Percentiles rank a stretch among this genome's conserved stretches.
Conservation (phyloP, 2,329 filamentous ascomycete genomes). For the Talaromyces piceae region DNA sequence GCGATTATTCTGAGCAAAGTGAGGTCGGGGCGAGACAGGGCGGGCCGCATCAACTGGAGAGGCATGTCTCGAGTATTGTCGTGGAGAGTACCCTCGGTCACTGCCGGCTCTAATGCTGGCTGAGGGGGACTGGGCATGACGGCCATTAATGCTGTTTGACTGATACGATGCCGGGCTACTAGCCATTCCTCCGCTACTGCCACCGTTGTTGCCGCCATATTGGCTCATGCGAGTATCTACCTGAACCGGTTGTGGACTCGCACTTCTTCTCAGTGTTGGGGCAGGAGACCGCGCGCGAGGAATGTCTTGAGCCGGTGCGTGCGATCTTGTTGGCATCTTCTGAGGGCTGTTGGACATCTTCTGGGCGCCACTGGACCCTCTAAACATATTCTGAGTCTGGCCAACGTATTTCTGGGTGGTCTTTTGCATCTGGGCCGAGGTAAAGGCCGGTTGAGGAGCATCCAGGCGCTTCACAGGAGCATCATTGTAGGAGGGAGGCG, state of each 20-base stretch:
- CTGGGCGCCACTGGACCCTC: slow-evolving; percentile 38
- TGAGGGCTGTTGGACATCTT: slow-evolving; percentile 47
- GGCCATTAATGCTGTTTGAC: slow-evolving; percentile 34
- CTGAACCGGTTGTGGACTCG: slow-evolving; percentile 26
- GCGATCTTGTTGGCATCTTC: slow-evolving; percentile 53
- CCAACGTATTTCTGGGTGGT: slow-evolving; percentile 81
- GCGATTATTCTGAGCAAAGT: slow-evolving; percentile 43
- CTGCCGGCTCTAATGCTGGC: slow-evolving; percentile 24
- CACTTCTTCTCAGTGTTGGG: slow-evolving; percentile 26
- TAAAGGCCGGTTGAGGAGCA: slow-evolving; percentile 85
- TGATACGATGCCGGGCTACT: slow-evolving; percentile 40
- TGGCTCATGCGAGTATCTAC: slow-evolving; percentile 30
- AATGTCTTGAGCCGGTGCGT: slow-evolving; percentile 34
- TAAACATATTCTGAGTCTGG: slow-evolving; percentile 74
- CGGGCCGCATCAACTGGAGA: slow-evolving; percentile 35
- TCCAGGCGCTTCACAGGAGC: slow-evolving; percentile 69
- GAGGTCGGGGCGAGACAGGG: slow-evolving; percentile 46
- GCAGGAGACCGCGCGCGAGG: slow-evolving; percentile 54
- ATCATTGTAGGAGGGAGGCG: slow-evolving; percentile 79
- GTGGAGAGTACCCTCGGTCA: slow-evolving; percentile 38
- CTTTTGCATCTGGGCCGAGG: slow-evolving; percentile 90
- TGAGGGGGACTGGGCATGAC: slow-evolving; percentile 31
- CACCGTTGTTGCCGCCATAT: slow-evolving; percentile 16
- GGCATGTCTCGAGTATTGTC: slow-evolving; percentile 30
- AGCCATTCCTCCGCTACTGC: slow-evolving; percentile 20